Evolutionary conservation across 176 grass and related monocot genomes (phyloP).

Genomic region (Lolium rigidum): DNA sequence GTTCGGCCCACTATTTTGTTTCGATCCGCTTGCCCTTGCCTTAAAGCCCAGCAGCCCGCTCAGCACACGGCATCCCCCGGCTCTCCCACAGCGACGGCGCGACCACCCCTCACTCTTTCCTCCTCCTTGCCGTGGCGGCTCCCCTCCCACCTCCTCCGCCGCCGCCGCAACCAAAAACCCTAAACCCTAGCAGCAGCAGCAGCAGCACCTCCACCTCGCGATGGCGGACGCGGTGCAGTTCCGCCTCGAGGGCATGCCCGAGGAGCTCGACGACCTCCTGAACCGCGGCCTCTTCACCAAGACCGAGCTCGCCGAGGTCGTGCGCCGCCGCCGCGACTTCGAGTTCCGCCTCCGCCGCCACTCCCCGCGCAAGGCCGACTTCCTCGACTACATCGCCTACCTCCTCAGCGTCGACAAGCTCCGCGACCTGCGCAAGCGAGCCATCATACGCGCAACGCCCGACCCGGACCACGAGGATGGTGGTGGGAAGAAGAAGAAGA

Average conservation of each 20-base stretch:
- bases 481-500: background rate
- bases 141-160: background rate
- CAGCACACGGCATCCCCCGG: background rate
- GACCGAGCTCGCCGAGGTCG: slow-evolving; percentile 71
- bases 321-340: slow-evolving; percentile 78
- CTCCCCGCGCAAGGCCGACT: slow-evolving; percentile 76
- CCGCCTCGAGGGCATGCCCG: slow-evolving; percentile 85
- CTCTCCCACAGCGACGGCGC: slow-evolving; percentile 20
- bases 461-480: background rate
- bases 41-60: background rate
- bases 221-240: slow-evolving; percentile 93
- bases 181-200: slow-evolving; percentile 22
- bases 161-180: slow-evolving; percentile 13
- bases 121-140: slow-evolving; percentile 14
- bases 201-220: background rate
- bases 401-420: slow-evolving; percentile 69
- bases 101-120: background rate
- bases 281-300: slow-evolving; percentile 78
- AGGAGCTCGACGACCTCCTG: slow-evolving; percentile 88
- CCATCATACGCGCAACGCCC: slow-evolving; percentile 54
- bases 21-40: background rate
- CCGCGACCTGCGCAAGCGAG: slow-evolving; percentile 69
- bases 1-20: no score
- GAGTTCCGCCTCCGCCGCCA: slow-evolving; percentile 86
- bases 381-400: slow-evolving; percentile 79